These are phyloP conservation scores for Dimargaris cristalligena DNA, from an alignment of 192 early-diverging fungal species.

Conservation along the genomic window DNA sequence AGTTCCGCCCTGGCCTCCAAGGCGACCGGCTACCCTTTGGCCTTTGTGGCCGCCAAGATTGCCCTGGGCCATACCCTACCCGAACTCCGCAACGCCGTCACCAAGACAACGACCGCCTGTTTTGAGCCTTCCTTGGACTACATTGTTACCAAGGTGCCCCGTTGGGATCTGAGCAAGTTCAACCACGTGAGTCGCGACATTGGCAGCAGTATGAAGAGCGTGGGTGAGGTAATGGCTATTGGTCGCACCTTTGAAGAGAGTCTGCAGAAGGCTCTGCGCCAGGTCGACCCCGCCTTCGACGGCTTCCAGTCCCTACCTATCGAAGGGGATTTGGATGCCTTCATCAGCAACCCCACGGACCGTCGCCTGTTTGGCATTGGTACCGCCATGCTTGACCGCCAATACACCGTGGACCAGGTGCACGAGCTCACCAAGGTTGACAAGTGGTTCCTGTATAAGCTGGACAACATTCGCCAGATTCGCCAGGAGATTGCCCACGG, in stretches of 20 bases:
- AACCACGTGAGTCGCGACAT: constrained; percentile 71
- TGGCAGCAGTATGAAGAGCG: constrained; percentile 85
- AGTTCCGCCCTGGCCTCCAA: constrained; percentile 82
- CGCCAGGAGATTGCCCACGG: constrained; percentile 32
- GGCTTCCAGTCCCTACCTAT: constrained; percentile 43
- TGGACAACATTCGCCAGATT: constrained; percentile 58
- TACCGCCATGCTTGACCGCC: constrained; percentile 61
- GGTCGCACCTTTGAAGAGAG: constrained; percentile 93
- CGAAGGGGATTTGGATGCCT: constrained; percentile 38
- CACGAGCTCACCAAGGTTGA: constrained; percentile 77
- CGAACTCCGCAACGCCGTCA: constrained; percentile 78
- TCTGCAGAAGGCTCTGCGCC: constrained; percentile 90
- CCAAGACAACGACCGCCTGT: constrained; percentile 84
- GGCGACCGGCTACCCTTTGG: constrained; percentile 94
- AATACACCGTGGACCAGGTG: constrained; percentile 57
- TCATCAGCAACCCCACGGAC: constrained; percentile 57
- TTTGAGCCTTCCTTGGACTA: constrained; percentile 97
- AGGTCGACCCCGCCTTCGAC: constrained; percentile 78
- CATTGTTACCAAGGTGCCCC: constrained; percentile 89
- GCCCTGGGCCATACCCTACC: constrained; percentile 76
- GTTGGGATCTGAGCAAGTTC: constrained; percentile 95
- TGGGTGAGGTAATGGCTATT: constrained; percentile 98
- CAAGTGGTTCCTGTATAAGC: constrained; percentile 80
- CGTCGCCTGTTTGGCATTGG: constrained; percentile 68
- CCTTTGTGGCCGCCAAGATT: constrained; percentile 96